Percentiles rank a stretch among this genome's conserved stretches.
phyloP scores from a whole-genome alignment of 139 green algal species.

The Trebouxia sp. region DNA sequence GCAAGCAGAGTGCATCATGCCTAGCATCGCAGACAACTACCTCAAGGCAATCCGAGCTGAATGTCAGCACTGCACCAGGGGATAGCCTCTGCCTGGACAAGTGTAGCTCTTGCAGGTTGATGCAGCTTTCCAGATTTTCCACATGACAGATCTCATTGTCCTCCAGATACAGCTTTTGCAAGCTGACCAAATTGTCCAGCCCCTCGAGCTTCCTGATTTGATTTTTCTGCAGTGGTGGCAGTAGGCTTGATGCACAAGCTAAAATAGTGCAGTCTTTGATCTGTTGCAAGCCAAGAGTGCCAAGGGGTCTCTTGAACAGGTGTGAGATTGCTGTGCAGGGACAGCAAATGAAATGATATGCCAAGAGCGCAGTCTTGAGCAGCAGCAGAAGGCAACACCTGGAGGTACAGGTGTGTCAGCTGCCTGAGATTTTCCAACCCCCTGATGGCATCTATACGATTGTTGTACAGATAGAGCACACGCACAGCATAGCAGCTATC shows the following conservation, averaged over 20 bases:
- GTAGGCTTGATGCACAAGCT: no score
- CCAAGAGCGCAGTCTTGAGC: no score
- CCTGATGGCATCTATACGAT: neutral
- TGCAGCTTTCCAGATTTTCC: constrained; percentile 1
- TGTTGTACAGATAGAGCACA: neutral
- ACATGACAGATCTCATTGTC: constrained; percentile 15
- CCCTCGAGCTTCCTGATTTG: constrained; percentile 7
- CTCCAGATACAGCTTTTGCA: constrained; percentile 17
- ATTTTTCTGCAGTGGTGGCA: neutral
- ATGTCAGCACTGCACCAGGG: neutral
- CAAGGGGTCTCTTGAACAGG: no score
- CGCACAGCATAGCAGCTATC: constrained; percentile 6
- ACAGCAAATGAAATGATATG: neutral
- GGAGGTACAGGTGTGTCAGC: constrained; percentile 12
- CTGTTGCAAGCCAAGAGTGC: no score
- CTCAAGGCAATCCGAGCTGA: neutral
- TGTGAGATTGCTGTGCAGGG: neutral
- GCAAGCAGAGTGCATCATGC: no score
- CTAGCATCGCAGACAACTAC: neutral
- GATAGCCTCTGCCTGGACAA: neutral
- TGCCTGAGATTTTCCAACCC: constrained; percentile 10
- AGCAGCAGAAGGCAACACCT: no score
- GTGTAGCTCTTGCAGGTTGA: neutral
- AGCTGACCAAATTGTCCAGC: neutral
- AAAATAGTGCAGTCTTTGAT: neutral